Base-by-base conservation (phyloP, 148 eudicot species). In the Cornus kousa region DNA sequence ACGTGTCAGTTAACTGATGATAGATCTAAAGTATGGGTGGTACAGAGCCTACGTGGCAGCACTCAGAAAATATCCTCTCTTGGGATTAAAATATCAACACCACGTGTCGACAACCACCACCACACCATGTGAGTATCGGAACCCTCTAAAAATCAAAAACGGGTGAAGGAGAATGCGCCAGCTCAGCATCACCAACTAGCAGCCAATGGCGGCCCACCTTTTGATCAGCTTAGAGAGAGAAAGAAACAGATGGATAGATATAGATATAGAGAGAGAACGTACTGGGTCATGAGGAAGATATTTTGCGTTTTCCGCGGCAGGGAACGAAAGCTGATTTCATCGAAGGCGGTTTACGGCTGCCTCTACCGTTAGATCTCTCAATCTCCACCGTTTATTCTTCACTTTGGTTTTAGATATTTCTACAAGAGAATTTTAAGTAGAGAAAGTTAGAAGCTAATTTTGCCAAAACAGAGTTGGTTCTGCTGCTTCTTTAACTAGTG, bases 191-290 rank as follows among this genome's bases (percentile, higher is more conserved):
- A 13, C 77, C 84, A 46, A 66, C 79, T 71, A 71, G 9, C 33
- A 80, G 78, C 87, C 87, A 83, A 81, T 88, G 85, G 59, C 83
- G 46, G 74, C 85, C 83, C 35, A 53, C 19, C 78, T 76, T 81
- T 85, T 85, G 88, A 88, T 85, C 65, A 35, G 76, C 39, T 9
- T 67, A 74, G 46, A 72, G 59, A 72, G 64, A 22, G n/a, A 24
- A 2, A 62, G 4, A 57, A 4, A 28, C 28, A 28, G 28, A 28
- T 28, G 1, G 60, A 33, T 74, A 5, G 16, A 32, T 12, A 20
- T 22, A 6, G 43, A 57, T 14, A 46, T n/a, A 33, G 9, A 74
- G 67, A 74, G 67, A 72, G 74, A 72, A 10, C 3, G 20, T 17
- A 13, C 10, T 13, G 66, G 62, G 62, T 57, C 17, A 57, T 57